Evolutionary conservation across 208 protist genomes (phyloP).

Genomic region (Ichthyophonus hoferi): DNA sequence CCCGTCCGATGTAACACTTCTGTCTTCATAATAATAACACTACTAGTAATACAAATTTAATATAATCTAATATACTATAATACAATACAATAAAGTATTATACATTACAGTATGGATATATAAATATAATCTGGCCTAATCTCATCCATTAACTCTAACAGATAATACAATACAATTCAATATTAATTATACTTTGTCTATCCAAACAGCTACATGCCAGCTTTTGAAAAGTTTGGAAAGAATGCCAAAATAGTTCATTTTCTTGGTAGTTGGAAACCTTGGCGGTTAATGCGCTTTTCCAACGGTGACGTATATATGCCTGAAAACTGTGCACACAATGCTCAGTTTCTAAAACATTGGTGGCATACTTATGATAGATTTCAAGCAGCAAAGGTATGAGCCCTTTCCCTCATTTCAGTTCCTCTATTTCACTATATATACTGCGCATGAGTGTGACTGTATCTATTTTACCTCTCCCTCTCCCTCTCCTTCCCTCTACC

Average conservation of each 20-base stretch:
- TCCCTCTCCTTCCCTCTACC: too few relatives aligned
- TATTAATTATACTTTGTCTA: too few relatives aligned
- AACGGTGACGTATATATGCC: background rate
- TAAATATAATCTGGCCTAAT: background rate
- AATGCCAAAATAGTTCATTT: conserved; percentile 6
- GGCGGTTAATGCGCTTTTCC: background rate
- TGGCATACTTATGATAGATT: background rate
- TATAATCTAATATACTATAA: too few relatives aligned
- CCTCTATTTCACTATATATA: too few relatives aligned
- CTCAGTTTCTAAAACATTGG: background rate
- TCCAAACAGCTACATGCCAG: conserved; percentile 12
- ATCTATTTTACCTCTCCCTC: too few relatives aligned
- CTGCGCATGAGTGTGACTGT: too few relatives aligned
- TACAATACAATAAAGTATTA: too few relatives aligned
- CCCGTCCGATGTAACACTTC: background rate
- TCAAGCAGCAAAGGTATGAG: background rate
- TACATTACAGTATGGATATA: background rate
- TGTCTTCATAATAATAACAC: background rate
- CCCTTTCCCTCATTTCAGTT: too few relatives aligned
- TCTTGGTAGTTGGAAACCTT: background rate
- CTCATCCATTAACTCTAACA: background rate
- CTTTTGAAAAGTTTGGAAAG: conserved; percentile 19
- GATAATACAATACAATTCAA: too few relatives aligned
- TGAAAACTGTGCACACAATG: background rate
- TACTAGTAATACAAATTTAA: background rate